Conservation (phyloP, 805 yeast species). For the Lipomyces japonicus region DNA sequence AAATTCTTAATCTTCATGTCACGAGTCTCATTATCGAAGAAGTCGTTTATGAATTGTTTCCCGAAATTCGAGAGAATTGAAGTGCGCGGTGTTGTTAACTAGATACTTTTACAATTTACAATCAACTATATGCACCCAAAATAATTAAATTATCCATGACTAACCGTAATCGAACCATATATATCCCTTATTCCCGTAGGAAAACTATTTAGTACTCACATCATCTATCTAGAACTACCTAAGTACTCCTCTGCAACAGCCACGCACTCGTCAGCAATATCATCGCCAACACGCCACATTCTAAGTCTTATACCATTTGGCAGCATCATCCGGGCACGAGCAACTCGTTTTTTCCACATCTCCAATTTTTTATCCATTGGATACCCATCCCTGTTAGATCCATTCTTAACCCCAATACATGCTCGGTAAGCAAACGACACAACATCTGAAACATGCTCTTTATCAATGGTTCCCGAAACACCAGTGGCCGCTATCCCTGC, state of each 20-base stretch:
- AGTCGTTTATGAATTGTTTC: constrained; percentile 22
- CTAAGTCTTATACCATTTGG: constrained; percentile 42
- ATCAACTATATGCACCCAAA: too few species aligned
- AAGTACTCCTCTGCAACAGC: constrained; percentile 22
- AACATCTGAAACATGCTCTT: constrained; percentile 12
- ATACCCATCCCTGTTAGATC: constrained; percentile 1
- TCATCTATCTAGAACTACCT: constrained; percentile 1
- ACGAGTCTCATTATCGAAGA: constrained; percentile 34
- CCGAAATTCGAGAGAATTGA: too few species aligned
- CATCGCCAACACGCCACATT: constrained; percentile 46
- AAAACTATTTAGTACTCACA: background rate
- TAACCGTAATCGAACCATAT: too few species aligned
- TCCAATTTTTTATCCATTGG: constrained; percentile 49
- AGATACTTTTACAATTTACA: too few species aligned
- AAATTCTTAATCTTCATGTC: constrained; percentile 61
- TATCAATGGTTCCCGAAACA: background rate
- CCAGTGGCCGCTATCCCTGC: constrained; percentile 10
- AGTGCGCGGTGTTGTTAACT: too few species aligned
- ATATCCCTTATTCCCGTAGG: too few species aligned
- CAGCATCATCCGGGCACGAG: constrained; percentile 42
- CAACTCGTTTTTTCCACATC: constrained; percentile 54
- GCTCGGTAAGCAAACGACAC: constrained; percentile 23
- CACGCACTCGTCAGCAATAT: constrained; percentile 39
- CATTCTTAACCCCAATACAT: constrained; percentile 9
- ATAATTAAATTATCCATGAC: too few species aligned